A percentile compares a stretch with the other conserved stretches of the same genome.
These are phyloP conservation scores for Gossypium turneri DNA, from an alignment of 345 rosid species.

Conservation along the genomic window DNA sequence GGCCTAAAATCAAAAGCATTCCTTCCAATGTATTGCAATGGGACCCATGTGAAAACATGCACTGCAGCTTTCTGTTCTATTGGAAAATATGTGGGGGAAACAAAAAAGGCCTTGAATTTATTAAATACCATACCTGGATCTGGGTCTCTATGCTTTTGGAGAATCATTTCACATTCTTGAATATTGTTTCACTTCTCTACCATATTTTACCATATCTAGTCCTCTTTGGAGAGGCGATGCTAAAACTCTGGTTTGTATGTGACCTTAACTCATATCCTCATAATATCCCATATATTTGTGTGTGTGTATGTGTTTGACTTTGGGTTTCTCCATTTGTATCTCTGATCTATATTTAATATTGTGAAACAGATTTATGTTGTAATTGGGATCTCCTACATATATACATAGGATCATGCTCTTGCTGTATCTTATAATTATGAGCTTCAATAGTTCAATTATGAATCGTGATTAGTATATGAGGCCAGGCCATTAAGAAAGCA, in stretches of 20 bases:
- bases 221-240: too few species aligned
- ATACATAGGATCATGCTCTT: not conserved
- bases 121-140: not conserved
- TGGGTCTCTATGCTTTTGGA: too few species aligned
- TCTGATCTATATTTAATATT: not conserved
- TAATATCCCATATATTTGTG: too few species aligned
- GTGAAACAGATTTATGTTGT: not conserved
- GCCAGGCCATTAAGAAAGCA: slow-evolving; percentile 6
- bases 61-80: not conserved
- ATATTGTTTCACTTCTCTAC: too few species aligned
- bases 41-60: not conserved
- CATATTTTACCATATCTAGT: too few species aligned
- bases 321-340: too few species aligned
- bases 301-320: too few species aligned
- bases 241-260: too few species aligned
- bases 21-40: not conserved
- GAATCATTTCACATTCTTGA: too few species aligned
- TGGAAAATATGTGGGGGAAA: not conserved
- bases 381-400: not conserved
- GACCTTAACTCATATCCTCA: too few species aligned
- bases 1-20: not conserved
- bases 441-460: not conserved
- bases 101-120: not conserved
- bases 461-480: not conserved
- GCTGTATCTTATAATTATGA: not conserved